These are phyloP conservation scores for Hermanozyma aechmeae DNA, from an alignment of 805 yeast genomes.

Conservation along the genomic window DNA sequence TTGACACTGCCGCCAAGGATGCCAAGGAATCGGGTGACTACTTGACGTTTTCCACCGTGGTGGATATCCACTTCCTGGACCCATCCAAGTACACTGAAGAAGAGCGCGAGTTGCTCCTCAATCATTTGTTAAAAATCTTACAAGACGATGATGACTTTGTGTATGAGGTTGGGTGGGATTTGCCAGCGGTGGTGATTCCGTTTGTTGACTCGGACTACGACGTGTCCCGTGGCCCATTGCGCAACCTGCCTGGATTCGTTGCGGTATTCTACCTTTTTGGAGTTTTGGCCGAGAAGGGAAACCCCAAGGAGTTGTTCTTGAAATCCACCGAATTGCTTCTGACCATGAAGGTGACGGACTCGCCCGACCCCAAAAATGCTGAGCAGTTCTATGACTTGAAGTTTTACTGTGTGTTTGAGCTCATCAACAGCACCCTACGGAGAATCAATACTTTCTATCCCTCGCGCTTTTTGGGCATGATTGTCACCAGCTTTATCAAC, in stretches of 20 bases:
- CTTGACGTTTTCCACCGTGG: constrained; percentile 60
- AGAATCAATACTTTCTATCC: constrained; percentile 66
- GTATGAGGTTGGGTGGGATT: constrained; percentile 81
- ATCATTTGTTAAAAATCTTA: constrained; percentile 35
- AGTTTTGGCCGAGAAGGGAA: constrained; percentile 57
- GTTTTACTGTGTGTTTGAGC: constrained; percentile 59
- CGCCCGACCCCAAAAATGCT: constrained; percentile 3
- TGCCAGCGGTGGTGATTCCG: constrained; percentile 59
- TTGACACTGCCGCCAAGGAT: constrained; percentile 23
- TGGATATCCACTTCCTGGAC: constrained; percentile 51
- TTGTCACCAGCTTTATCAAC: constrained; percentile 49
- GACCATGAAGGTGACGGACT: constrained; percentile 18
- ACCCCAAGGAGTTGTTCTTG: constrained; percentile 71
- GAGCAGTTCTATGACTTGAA: constrained; percentile 40
- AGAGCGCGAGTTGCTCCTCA: constrained; percentile 44
- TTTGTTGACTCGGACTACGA: constrained; percentile 36
- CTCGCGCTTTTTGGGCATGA: constrained; percentile 67
- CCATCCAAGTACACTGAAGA: constrained; percentile 35
- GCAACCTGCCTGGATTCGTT: constrained; percentile 31
- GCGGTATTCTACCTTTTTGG: constrained; percentile 44
- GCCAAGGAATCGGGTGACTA: constrained; percentile 46
- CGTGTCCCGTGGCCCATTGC: constrained; percentile 15
- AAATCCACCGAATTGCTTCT: constrained; percentile 59
- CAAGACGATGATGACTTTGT: constrained; percentile 38
- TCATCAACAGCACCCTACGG: constrained; percentile 48